Percentiles rank a stretch among this genome's conserved stretches.
These are phyloP conservation scores for Ophiosphaerella herpotricha DNA, from an alignment of 2,329 filamentous ascomycete genomes.

Conservation along the genomic window DNA sequence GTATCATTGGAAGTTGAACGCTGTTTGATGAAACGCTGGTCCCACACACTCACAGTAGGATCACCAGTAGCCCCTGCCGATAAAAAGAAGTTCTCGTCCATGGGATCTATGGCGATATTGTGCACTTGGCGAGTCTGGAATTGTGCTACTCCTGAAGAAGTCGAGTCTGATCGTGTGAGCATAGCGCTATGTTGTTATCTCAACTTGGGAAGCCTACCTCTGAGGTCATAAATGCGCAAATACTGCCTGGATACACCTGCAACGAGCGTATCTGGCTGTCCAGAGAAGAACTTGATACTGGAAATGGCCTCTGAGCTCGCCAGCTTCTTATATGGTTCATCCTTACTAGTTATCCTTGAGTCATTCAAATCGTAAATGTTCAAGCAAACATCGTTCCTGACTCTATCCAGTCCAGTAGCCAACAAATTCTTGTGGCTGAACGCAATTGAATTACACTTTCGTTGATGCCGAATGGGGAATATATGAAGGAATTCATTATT, in stretches of 20 bases:
- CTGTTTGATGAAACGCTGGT: constrained; percentile 61
- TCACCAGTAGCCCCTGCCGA: constrained; percentile 75
- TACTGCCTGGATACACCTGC: constrained; percentile 77
- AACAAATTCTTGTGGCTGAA: constrained; percentile 74
- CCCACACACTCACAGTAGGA: constrained; percentile 77
- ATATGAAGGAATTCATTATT: constrained; percentile 58
- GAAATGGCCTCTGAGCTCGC: constrained; percentile 73
- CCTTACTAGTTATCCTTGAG: constrained; percentile 56
- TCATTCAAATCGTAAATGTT: constrained; percentile 80
- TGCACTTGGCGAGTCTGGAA: constrained; percentile 64
- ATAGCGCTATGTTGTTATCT: neutral
- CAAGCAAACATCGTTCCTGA: constrained; percentile 79
- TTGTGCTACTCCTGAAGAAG: constrained; percentile 53
- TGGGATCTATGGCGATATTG: constrained; percentile 75
- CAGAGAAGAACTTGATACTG: constrained; percentile 80
- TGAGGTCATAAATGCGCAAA: constrained; percentile 76
- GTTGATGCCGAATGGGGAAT: constrained; percentile 73
- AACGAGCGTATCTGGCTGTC: constrained; percentile 74
- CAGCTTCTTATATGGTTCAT: constrained; percentile 59
- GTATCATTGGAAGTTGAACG: constrained; percentile 48
- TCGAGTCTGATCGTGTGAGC: constrained; percentile 40
- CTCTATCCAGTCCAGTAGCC: constrained; percentile 78
- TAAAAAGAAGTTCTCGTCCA: constrained; percentile 82
- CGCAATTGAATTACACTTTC: constrained; percentile 79
- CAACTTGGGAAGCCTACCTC: constrained; percentile 61